Conservation (phyloP, 768 basidiomycete species). For the Tylopilus vinaceipallidus region DNA sequence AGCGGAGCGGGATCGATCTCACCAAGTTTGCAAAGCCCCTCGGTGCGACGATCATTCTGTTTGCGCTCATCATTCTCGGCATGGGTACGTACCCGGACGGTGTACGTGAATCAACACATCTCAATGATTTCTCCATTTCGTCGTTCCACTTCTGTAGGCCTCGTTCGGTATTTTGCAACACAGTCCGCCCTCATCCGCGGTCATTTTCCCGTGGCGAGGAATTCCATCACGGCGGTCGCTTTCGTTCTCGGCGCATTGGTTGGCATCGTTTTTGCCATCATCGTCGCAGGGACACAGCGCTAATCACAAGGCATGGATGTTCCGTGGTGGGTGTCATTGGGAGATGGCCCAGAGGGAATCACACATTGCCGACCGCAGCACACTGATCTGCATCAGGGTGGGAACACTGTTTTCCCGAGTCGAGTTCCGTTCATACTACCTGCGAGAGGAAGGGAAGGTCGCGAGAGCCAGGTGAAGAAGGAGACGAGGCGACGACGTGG, state of each 20-base stretch:
- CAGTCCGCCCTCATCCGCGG: slow-evolving; percentile 50
- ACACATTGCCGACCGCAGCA: neutral
- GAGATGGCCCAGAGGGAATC: neutral
- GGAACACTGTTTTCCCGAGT: neutral
- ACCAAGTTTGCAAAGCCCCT: slow-evolving; percentile 46
- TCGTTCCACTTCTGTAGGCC: slow-evolving; percentile 33
- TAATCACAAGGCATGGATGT: neutral
- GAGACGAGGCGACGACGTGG: neutral
- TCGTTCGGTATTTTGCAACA: slow-evolving; percentile 51
- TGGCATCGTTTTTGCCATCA: slow-evolving; percentile 41
- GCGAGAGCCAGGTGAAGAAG: too few species aligned
- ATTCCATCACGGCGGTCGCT: slow-evolving; percentile 42
- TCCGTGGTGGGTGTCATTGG: neutral
- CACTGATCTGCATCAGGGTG: neutral
- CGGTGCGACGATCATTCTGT: slow-evolving; percentile 46
- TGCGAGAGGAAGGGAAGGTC: neutral
- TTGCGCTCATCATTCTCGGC: slow-evolving; percentile 46
- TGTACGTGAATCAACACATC: neutral
- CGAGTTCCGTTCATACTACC: neutral
- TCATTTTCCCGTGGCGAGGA: slow-evolving; percentile 52
- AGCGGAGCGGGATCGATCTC: slow-evolving; percentile 1
- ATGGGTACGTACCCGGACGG: slow-evolving; percentile 38
- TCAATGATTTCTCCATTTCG: neutral
- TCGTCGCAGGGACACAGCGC: slow-evolving; percentile 31
- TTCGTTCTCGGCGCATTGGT: slow-evolving; percentile 40